Percentiles rank a stretch among this genome's conserved stretches.
Evolutionary conservation across 2,329 filamentous ascomycete genomes (phyloP).

Genomic region (Fusarium siculi): DNA sequence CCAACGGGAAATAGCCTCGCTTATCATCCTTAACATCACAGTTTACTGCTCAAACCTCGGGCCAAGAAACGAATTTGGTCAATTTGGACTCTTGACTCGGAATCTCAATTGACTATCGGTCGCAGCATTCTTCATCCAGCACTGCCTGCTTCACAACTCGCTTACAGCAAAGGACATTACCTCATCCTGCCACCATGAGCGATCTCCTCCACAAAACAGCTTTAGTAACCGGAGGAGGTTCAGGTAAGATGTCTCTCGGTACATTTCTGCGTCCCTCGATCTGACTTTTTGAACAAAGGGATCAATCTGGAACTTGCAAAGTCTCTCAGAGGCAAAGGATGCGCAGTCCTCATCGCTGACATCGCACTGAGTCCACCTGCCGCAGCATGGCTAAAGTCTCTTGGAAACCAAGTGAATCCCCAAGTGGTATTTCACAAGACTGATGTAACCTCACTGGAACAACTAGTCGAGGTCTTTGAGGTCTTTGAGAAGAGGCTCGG

Average conservation of each 20-base stretch:
- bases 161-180: neutral
- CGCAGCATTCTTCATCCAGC: neutral
- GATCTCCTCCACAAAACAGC: neutral
- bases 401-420: neutral
- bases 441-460: neutral
- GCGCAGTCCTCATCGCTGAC: neutral
- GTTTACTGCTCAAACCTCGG: neutral
- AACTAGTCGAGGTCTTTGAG: neutral
- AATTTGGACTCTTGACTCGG: neutral
- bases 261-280: neutral
- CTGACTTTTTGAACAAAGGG: neutral
- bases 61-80: neutral
- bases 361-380: neutral
- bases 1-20: neutral
- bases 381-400: neutral
- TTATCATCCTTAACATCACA: neutral
- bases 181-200: neutral
- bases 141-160: neutral
- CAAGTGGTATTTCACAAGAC: neutral
- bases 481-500: neutral
- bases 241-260: neutral
- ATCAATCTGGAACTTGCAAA: neutral
- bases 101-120: too few relatives aligned
- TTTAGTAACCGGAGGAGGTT: neutral
- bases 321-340: neutral